Evolutionary conservation across 2,329 filamentous ascomycete species (phyloP).

Genomic region (Neofusicoccum kwambonambiense): DNA sequence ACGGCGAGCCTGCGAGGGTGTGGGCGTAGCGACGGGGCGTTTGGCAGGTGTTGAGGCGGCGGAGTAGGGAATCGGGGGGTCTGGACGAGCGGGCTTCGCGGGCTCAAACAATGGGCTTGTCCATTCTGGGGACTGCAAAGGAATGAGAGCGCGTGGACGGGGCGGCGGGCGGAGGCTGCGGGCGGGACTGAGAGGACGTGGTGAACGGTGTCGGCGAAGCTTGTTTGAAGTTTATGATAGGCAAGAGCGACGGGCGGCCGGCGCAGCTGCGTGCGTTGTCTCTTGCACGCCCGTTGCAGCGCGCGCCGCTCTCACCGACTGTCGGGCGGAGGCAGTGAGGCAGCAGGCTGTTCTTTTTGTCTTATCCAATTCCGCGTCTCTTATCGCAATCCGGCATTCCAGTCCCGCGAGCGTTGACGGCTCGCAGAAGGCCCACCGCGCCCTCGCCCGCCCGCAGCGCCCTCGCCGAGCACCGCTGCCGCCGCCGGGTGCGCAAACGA

Average conservation of each 20-base stretch:
- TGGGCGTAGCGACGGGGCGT: neutral
- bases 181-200: neutral
- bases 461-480: neutral
- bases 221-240: neutral
- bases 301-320: conserved; percentile 5
- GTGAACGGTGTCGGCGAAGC: neutral
- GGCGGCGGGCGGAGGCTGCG: neutral
- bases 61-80: neutral
- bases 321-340: neutral
- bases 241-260: neutral
- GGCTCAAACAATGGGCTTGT: conserved; percentile 12
- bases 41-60: conserved; percentile 1
- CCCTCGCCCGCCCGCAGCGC: neutral
- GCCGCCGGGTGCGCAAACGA: neutral
- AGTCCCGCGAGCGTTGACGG: conserved; percentile 3
- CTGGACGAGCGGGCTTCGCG: neutral
- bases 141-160: conserved; percentile 2
- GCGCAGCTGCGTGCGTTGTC: neutral
- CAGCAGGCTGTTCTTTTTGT: neutral
- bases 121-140: neutral
- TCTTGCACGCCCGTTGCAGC: neutral
- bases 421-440: neutral
- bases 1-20: neutral
- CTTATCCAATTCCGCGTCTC: conserved; percentile 1
- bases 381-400: conserved; percentile 14